These are phyloP conservation scores for Lactarius trivialis DNA, from an alignment of 768 basidiomycete species.

Conservation along the genomic window DNA sequence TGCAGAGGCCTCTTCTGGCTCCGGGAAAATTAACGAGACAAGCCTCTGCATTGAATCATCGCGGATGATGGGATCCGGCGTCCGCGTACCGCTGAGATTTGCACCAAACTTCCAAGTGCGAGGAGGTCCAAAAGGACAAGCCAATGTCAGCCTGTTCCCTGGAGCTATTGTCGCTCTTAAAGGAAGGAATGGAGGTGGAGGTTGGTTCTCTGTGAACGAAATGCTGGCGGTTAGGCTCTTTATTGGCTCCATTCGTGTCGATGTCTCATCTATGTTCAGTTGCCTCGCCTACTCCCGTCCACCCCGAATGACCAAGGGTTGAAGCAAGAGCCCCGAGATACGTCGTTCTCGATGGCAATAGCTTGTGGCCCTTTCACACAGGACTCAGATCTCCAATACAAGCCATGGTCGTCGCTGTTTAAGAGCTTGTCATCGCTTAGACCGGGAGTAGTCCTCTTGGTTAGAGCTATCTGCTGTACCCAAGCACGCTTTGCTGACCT, in stretches of 20 bases:
- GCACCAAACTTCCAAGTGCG: conserved; percentile 58
- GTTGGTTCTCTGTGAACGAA: conserved; percentile 78
- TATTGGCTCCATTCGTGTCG: neutral
- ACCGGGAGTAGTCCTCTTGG: conserved; percentile 76
- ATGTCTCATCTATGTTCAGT: conserved; percentile 33
- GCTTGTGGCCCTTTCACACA: conserved; percentile 84
- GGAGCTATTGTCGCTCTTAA: conserved; percentile 82
- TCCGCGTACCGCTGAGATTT: conserved; percentile 66
- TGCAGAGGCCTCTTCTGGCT: conserved; percentile 46
- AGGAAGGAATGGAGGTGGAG: conserved; percentile 88
- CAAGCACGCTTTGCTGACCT: neutral
- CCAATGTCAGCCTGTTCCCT: conserved; percentile 74
- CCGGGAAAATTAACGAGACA: conserved; percentile 63
- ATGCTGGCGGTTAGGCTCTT: conserved; percentile 59
- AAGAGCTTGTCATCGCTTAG: conserved; percentile 53
- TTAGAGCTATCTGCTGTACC: conserved; percentile 30
- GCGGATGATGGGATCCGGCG: conserved; percentile 64
- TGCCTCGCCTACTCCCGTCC: conserved; percentile 49
- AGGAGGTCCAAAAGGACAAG: conserved; percentile 53
- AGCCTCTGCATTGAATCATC: conserved; percentile 80
- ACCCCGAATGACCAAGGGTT: conserved; percentile 32
- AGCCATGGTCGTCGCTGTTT: conserved; percentile 60
- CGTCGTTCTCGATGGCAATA: conserved; percentile 57
- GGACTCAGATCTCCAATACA: conserved; percentile 71
- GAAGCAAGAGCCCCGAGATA: conserved; percentile 38